Evolutionary conservation across 768 basidiomycete species (phyloP).

Genomic region (Lenzites betulinus): DNA sequence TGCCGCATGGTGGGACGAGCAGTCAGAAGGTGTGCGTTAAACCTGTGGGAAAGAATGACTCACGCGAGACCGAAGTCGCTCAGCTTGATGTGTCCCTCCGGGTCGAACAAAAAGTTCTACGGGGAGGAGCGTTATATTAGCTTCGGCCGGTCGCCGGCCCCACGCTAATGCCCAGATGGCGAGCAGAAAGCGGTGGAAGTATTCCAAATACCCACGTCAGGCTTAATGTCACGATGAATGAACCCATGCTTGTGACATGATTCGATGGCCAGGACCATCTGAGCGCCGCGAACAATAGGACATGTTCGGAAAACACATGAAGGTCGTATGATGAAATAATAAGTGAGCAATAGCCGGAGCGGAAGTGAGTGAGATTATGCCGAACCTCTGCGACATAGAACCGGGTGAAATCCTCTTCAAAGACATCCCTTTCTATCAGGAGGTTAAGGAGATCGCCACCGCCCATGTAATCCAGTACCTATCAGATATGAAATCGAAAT

Average conservation of each 20-base stretch:
- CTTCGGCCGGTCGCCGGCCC: slow-evolving; percentile 13
- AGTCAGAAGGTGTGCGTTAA: not conserved
- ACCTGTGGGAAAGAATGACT: slow-evolving; percentile 42
- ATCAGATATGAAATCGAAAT: slow-evolving; percentile 59
- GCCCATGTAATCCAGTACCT: slow-evolving; percentile 95
- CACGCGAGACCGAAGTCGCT: slow-evolving; percentile 96
- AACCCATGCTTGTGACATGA: slow-evolving; percentile 93
- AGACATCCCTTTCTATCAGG: slow-evolving; percentile 88
- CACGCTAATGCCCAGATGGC: not conserved
- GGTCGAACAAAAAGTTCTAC: slow-evolving; percentile 95
- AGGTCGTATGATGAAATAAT: not conserved
- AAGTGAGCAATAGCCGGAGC: slow-evolving; percentile 21
- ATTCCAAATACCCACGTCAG: slow-evolving; percentile 60
- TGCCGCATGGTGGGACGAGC: slow-evolving; percentile 5
- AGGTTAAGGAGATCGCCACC: slow-evolving; percentile 96
- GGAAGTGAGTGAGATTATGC: slow-evolving; percentile 22
- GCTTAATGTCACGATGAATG: slow-evolving; percentile 98
- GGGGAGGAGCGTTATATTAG: slow-evolving; percentile 20
- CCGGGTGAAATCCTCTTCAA: slow-evolving; percentile 87
- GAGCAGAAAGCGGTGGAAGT: slow-evolving; percentile 5
- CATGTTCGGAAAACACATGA: not conserved
- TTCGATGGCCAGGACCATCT: slow-evolving; percentile 95
- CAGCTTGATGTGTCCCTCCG: slow-evolving; percentile 90
- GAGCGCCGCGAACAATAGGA: not conserved
- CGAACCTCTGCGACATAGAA: slow-evolving; percentile 94